A percentile compares a stretch with the other conserved stretches of the same genome.
phyloP scores from a whole-genome alignment of 2,329 filamentous ascomycete species.

The Thyridium curvatum region DNA sequence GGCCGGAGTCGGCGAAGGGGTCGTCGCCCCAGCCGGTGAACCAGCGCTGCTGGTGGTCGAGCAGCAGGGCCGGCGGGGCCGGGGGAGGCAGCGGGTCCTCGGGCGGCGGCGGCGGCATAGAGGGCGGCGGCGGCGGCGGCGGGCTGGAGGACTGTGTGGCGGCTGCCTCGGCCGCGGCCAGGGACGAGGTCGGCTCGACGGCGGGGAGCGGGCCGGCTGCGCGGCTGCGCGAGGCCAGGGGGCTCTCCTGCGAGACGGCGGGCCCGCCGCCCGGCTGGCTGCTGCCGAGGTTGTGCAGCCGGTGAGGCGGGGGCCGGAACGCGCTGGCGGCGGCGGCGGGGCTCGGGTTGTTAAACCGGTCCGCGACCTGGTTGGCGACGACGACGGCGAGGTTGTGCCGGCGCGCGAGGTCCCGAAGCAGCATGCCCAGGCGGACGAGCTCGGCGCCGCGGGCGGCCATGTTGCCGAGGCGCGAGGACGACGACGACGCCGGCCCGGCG shows the following conservation, averaged over 20 bases:
- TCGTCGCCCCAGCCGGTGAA: conserved; percentile 93
- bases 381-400: conserved; percentile 75
- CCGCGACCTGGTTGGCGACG: conserved; percentile 91
- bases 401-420: conserved; percentile 70
- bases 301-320: neutral
- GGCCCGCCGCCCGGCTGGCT: conserved; percentile 7
- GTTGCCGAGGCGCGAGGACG: conserved; percentile 29
- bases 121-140: conserved; percentile 35
- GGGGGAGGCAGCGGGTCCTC: conserved; percentile 21
- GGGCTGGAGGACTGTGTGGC: conserved; percentile 3
- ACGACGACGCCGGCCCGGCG: conserved; percentile 10
- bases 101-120: conserved; percentile 14
- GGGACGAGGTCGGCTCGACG: conserved; percentile 31
- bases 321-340: conserved; percentile 1
- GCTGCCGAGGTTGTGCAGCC: neutral
- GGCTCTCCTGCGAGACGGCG: conserved; percentile 34
- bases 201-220: conserved; percentile 16
- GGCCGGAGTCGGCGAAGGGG: conserved; percentile 32
- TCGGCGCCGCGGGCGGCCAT: conserved; percentile 74
- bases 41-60: conserved; percentile 89
- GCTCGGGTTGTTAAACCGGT: conserved; percentile 57
- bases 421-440: conserved; percentile 68
- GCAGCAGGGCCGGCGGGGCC: conserved; percentile 51
- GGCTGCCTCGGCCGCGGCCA: conserved; percentile 27
- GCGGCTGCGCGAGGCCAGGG: conserved; percentile 40